phyloP scores from a whole-genome alignment of 768 basidiomycete species.

The Pleurotus tuber-regium region DNA sequence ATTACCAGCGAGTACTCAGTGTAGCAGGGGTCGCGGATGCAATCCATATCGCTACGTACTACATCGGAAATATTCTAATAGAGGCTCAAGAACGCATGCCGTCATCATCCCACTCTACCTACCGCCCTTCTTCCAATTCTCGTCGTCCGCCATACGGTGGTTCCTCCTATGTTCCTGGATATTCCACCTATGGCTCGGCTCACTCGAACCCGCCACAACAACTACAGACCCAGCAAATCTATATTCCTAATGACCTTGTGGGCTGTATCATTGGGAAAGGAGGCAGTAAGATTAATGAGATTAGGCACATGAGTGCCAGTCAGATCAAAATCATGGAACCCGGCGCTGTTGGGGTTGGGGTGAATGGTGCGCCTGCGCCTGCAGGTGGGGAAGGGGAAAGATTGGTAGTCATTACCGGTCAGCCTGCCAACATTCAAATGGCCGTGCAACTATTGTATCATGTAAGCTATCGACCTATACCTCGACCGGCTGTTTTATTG shows the following conservation, averaged over 20 bases:
- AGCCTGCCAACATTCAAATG: conserved; percentile 92
- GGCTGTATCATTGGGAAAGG: conserved; percentile 98
- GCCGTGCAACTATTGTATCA: conserved; percentile 91
- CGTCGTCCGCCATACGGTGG: conserved; percentile 38
- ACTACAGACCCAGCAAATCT: conserved; percentile 96
- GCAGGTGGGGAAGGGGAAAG: conserved; percentile 84
- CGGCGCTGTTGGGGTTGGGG: conserved; percentile 68
- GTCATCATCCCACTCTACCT: conserved; percentile 58
- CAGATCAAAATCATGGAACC: conserved; percentile 99
- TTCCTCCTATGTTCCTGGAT: conserved; percentile 73
- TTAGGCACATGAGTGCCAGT: conserved; percentile 91
- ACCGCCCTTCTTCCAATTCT: conserved; percentile 64
- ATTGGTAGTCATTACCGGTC: conserved; percentile 96
- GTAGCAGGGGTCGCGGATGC: conserved; percentile 99
- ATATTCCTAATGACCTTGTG: conserved; percentile 96
- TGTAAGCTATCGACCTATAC: conserved; percentile 39
- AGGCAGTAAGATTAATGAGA: conserved; percentile 98
- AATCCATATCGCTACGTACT: conserved; percentile 98
- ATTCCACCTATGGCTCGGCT: conserved; percentile 42
- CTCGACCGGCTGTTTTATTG: conserved; percentile 2
- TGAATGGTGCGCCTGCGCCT: conserved; percentile 67
- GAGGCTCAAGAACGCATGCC: conserved; percentile 88
- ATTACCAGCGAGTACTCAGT: conserved; percentile 84
- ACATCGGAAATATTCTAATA: conserved; percentile 96
- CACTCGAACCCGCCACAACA: conserved; percentile 63